Evolutionary conservation across 2,329 filamentous ascomycete species (phyloP).

Genomic region (Aureobasidium uvarum): DNA sequence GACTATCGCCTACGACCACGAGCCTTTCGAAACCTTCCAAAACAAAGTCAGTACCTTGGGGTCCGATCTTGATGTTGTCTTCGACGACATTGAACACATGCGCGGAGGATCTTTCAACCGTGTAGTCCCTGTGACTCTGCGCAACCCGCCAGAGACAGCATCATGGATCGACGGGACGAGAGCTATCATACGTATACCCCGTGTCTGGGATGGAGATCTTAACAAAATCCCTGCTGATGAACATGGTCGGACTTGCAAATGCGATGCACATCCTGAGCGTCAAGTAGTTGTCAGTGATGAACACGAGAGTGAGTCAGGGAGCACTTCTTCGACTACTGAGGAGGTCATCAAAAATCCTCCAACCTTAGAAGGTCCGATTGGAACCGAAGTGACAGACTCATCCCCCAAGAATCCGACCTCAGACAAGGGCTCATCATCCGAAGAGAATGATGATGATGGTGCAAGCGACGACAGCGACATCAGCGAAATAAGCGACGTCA

Average conservation of each 20-base stretch:
- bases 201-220: constrained; percentile 8
- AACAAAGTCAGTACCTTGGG: not conserved
- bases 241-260: not conserved
- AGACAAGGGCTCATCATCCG: not conserved
- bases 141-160: not conserved
- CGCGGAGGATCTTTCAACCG: not conserved
- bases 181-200: constrained; percentile 3
- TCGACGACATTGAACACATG: not conserved
- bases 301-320: not conserved
- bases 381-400: no score
- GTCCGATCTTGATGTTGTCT: not conserved
- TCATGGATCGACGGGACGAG: not conserved
- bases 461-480: not conserved
- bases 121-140: not conserved
- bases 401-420: not conserved
- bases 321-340: not conserved
- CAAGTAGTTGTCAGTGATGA: not conserved
- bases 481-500: no score
- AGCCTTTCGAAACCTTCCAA: not conserved
- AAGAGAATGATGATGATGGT: not conserved
- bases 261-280: not conserved
- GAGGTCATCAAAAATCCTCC: not conserved
- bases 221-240: not conserved
- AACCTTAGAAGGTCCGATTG: not conserved
- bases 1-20: not conserved